Conservation (phyloP, 108 stramenopile genomes). For the Skeletonema costatum region DNA sequence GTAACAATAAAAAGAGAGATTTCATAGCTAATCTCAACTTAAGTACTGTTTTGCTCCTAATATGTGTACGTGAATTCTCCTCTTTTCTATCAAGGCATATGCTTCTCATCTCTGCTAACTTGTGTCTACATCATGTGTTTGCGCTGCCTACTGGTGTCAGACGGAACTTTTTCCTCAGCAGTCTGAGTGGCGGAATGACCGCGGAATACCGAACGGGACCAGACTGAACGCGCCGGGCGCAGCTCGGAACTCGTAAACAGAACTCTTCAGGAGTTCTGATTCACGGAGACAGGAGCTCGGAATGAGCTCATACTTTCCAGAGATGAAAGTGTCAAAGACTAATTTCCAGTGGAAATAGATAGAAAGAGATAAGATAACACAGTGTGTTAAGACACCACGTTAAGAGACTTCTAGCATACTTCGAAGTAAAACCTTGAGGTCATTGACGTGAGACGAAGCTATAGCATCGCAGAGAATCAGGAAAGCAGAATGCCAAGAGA, state of each 20-base stretch:
- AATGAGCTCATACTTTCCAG: not conserved
- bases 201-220: not conserved
- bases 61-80: not conserved
- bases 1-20: not conserved
- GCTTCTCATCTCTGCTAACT: not conserved
- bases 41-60: not conserved
- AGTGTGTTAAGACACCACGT: not conserved
- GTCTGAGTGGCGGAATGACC: not conserved
- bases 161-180: not conserved
- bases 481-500: too few relatives aligned
- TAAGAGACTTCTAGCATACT: not conserved
- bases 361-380: not conserved
- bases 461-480: too few relatives aligned
- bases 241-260: not conserved
- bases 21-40: not conserved
- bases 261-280: not conserved
- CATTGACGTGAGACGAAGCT: not conserved
- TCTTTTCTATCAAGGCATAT: not conserved
- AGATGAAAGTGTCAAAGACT: too few relatives aligned
- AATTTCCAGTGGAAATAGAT: not conserved
- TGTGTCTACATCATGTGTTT: too few relatives aligned
- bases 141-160: not conserved
- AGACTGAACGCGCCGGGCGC: not conserved
- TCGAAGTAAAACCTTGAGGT: conserved; percentile 1
- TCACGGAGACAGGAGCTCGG: too few relatives aligned